phyloP scores from a whole-genome alignment of 495 filamentous ascomycete genomes.

The Oidiodendron maius region DNA sequence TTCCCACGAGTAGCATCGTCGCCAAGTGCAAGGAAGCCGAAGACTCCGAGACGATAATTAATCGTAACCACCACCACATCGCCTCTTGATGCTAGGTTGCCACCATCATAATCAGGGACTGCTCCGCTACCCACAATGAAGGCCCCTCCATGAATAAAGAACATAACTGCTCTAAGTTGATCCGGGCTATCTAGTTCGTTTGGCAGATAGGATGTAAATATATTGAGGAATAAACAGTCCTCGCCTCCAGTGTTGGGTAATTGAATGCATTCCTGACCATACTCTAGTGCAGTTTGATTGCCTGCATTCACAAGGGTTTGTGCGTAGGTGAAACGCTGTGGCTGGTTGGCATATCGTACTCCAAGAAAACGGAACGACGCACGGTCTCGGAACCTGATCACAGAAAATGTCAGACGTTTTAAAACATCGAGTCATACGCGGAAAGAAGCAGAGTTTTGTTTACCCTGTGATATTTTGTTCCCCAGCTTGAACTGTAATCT shows the following conservation, averaged over 20 bases:
- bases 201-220: constrained; percentile 35
- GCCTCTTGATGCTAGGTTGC: constrained; percentile 39
- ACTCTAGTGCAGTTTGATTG: constrained; percentile 36
- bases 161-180: constrained; percentile 45
- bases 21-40: too few relatives aligned
- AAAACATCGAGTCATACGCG: too few relatives aligned
- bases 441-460: too few relatives aligned
- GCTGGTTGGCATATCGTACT: constrained; percentile 43
- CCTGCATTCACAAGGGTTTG: constrained; percentile 32
- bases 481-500: too few relatives aligned
- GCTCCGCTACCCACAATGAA: constrained; percentile 43
- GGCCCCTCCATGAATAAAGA: constrained; percentile 58
- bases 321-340: constrained; percentile 40
- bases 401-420: too few relatives aligned
- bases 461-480: too few relatives aligned
- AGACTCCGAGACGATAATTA: too few relatives aligned
- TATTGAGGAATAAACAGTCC: constrained; percentile 42
- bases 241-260: constrained; percentile 39
- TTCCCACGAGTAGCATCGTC: too few relatives aligned
- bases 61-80: constrained; percentile 40
- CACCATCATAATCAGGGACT: constrained; percentile 33
- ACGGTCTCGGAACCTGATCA: constrained; percentile 33
- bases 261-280: constrained; percentile 42
- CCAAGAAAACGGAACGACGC: constrained; percentile 49
- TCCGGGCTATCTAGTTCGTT: constrained; percentile 22